These are phyloP conservation scores for Chytriomyces hyalinus DNA, from an alignment of 192 early-diverging fungal genomes.

Conservation along the genomic window DNA sequence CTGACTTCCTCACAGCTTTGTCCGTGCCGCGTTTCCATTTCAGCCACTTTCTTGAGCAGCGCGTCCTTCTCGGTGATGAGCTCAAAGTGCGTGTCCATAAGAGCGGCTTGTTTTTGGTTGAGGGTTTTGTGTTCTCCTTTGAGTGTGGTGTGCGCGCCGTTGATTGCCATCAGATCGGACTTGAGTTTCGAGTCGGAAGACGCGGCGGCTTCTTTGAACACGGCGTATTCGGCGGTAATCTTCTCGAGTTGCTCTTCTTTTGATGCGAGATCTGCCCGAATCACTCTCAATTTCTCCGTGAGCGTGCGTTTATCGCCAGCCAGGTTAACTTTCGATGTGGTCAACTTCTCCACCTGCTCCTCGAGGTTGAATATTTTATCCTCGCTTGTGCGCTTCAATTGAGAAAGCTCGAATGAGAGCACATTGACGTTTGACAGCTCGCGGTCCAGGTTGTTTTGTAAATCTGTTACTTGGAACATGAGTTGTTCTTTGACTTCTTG, in stretches of 20 bases:
- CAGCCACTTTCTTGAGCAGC: constrained; percentile 32
- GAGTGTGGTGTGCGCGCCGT: constrained; percentile 29
- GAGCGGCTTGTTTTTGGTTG: constrained; percentile 36
- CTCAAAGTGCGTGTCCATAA: constrained; percentile 40
- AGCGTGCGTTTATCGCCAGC: constrained; percentile 57
- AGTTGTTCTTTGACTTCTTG: constrained; percentile 63
- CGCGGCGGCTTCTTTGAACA: constrained; percentile 32
- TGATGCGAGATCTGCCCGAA: constrained; percentile 45
- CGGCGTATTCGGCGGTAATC: constrained; percentile 34
- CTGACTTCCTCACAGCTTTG: constrained; percentile 17
- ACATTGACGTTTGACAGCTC: constrained; percentile 55
- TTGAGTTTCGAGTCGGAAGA: constrained; percentile 35
- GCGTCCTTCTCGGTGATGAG: constrained; percentile 35
- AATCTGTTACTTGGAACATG: constrained; percentile 64
- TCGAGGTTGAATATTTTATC: constrained; percentile 49
- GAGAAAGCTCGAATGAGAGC: constrained; percentile 54
- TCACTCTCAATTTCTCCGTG: constrained; percentile 52
- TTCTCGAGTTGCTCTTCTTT: constrained; percentile 53
- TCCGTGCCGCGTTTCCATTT: constrained; percentile 8
- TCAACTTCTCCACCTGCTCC: constrained; percentile 58
- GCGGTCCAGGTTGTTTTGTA: constrained; percentile 58
- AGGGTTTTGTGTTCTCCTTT: constrained; percentile 40
- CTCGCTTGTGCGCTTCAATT: constrained; percentile 51
- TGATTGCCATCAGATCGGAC: constrained; percentile 29
- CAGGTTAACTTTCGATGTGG: constrained; percentile 46